phyloP scores from a whole-genome alignment of 257 asterid genomes.

The Avicennia marina region DNA sequence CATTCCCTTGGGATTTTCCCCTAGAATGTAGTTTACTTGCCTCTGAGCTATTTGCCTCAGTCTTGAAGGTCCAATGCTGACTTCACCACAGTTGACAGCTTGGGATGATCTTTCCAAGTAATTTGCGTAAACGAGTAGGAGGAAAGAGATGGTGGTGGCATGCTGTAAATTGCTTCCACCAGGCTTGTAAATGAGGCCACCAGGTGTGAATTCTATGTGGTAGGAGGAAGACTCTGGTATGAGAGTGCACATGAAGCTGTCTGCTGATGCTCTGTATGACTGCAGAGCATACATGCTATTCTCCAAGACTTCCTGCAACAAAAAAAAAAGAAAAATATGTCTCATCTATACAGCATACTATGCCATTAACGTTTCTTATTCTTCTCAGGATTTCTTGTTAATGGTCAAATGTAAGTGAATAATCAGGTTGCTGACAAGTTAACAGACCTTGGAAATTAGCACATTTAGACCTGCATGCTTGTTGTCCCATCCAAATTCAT shows the following conservation, averaged over 20 bases:
- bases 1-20: slow-evolving; percentile 90
- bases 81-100: slow-evolving; percentile 57
- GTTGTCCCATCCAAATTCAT: slow-evolving; percentile 99
- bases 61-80: slow-evolving; percentile 40
- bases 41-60: slow-evolving; percentile 64
- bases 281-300: slow-evolving; percentile 49
- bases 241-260: slow-evolving; percentile 86
- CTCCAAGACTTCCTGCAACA: slow-evolving; percentile 78
- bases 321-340: background rate
- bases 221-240: slow-evolving; percentile 76
- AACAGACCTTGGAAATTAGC: slow-evolving; percentile 75
- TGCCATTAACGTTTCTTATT: no score
- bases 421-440: background rate
- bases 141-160: slow-evolving; percentile 72
- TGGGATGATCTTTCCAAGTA: slow-evolving; percentile 63
- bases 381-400: no score
- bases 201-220: slow-evolving; percentile 74
- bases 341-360: no score
- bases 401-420: background rate
- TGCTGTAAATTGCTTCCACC: slow-evolving; percentile 98
- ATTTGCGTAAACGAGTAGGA: slow-evolving; percentile 74
- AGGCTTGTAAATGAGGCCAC: slow-evolving; percentile 83
- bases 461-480: slow-evolving; percentile 95
- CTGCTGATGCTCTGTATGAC: slow-evolving; percentile 88
- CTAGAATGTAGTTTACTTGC: slow-evolving; percentile 80